A percentile compares a stretch with the other conserved stretches of the same genome.
Evolutionary conservation across 2,329 filamentous ascomycete genomes (phyloP).

Genomic region (Neodidymelliopsis sp.): DNA sequence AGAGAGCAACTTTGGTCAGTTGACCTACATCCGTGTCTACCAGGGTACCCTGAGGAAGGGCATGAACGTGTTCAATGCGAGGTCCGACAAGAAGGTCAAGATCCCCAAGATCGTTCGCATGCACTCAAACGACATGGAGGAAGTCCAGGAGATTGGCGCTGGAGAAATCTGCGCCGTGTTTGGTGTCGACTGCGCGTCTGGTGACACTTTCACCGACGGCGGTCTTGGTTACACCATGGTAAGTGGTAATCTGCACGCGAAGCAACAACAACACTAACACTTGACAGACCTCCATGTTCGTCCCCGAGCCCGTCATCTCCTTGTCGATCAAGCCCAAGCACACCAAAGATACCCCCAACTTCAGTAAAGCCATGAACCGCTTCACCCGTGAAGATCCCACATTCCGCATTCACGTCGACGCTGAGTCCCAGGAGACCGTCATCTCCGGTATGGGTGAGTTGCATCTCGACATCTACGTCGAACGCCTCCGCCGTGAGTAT

Average conservation of each 20-base stretch:
- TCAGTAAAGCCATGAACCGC: conserved; percentile 97
- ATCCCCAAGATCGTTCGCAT: conserved; percentile 97
- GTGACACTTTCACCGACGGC: conserved; percentile 97
- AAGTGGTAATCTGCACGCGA: conserved; percentile 21
- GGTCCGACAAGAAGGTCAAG: conserved; percentile 94
- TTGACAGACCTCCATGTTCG: conserved; percentile 84
- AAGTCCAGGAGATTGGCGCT: conserved; percentile 88
- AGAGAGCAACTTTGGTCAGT: conserved; percentile 97
- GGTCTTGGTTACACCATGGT: conserved; percentile 88
- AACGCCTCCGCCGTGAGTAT: conserved; percentile 96
- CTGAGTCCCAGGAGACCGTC: conserved; percentile 93
- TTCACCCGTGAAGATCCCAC: conserved; percentile 99
- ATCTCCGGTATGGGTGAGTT: conserved; percentile 98
- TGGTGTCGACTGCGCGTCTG: conserved; percentile 95
- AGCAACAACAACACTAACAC: conserved; percentile 18
- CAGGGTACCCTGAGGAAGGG: conserved; percentile 91
- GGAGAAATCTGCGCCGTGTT: conserved; percentile 99
- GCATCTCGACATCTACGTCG: conserved; percentile 96
- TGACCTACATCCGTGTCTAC: conserved; percentile 98
- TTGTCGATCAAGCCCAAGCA: conserved; percentile 97
- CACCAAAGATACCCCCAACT: conserved; percentile 89
- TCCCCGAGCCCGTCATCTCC: conserved; percentile 97
- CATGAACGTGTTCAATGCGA: conserved; percentile 89
- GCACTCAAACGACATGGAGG: conserved; percentile 99
- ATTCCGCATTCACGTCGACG: conserved; percentile 91